Percentiles rank a stretch among this genome's conserved stretches.
Evolutionary conservation across 2,329 filamentous ascomycete genomes (phyloP).

Genomic region (Pseudogymnoascus sp.): DNA sequence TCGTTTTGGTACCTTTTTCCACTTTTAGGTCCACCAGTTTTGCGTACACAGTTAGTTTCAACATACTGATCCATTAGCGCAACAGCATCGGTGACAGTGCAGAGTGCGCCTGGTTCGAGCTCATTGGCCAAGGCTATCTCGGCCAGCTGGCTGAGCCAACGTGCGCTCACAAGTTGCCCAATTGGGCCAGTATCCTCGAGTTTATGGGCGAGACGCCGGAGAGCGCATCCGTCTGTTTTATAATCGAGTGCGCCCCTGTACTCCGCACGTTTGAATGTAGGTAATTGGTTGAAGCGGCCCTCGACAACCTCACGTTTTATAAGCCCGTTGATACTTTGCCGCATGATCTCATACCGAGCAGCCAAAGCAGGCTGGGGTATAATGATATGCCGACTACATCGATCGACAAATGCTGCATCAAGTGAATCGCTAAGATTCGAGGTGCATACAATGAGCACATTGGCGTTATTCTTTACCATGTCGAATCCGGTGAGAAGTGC

Average conservation of each 20-base stretch:
- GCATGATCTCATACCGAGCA: slow-evolving; percentile 25
- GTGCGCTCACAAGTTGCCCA: background rate
- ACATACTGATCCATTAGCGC: background rate
- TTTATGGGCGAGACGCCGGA: background rate
- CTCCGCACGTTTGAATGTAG: background rate
- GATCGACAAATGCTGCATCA: slow-evolving; percentile 26
- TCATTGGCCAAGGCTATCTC: background rate
- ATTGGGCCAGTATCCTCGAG: background rate
- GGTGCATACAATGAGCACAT: slow-evolving; percentile 25
- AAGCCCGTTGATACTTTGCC: slow-evolving; percentile 18
- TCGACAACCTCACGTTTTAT: slow-evolving; percentile 8
- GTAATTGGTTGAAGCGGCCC: background rate
- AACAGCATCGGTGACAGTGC: background rate
- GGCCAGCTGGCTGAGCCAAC: background rate
- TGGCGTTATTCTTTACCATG: slow-evolving; percentile 17
- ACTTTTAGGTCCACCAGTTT: too few species aligned
- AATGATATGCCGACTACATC: slow-evolving; percentile 19
- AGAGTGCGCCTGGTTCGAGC: background rate
- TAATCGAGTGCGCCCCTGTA: background rate
- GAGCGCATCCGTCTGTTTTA: background rate
- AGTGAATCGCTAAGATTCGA: slow-evolving; percentile 24
- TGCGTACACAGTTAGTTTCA: background rate
- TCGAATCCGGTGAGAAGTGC: slow-evolving; percentile 27
- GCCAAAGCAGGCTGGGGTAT: slow-evolving; percentile 15
- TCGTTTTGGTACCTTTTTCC: background rate